Evolutionary conservation across 768 basidiomycete species (phyloP).

Genomic region (Boletus coccyginus): DNA sequence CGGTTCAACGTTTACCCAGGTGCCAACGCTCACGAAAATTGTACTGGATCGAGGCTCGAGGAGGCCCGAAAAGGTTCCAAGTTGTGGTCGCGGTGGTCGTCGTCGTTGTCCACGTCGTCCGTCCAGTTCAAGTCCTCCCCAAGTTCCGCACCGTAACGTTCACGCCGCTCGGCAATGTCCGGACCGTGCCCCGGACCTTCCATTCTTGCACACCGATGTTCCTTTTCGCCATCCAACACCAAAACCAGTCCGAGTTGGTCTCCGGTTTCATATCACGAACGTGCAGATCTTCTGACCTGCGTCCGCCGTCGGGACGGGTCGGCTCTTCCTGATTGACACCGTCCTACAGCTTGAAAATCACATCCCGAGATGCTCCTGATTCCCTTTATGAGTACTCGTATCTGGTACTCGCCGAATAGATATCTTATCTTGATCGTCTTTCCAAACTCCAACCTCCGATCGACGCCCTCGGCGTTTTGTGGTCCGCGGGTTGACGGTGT

Average conservation of each 20-base stretch:
- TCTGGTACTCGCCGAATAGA: not conserved
- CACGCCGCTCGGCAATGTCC: slow-evolving; percentile 13
- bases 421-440: slow-evolving; percentile 1
- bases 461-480: not conserved
- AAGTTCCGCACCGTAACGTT: not conserved
- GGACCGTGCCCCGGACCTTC: slow-evolving; percentile 17
- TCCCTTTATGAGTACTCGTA: not conserved
- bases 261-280: slow-evolving; percentile 13
- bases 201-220: slow-evolving; percentile 8
- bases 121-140: not conserved
- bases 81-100: not conserved
- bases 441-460: not conserved
- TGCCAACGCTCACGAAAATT: not conserved
- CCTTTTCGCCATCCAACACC: slow-evolving; percentile 7
- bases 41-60: not conserved
- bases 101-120: not conserved
- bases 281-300: slow-evolving; percentile 1
- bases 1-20: not conserved
- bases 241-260: slow-evolving; percentile 6
- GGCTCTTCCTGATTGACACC: not conserved
- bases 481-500: too few relatives aligned
- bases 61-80: not conserved
- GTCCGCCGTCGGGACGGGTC: slow-evolving; percentile 10
- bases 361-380: slow-evolving; percentile 19
- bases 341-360: not conserved